Evolutionary conservation across 2,329 filamentous ascomycete genomes (phyloP), one percentile per base, ranked within the genome.

Genomic region (Penicillium sp.): DNA sequence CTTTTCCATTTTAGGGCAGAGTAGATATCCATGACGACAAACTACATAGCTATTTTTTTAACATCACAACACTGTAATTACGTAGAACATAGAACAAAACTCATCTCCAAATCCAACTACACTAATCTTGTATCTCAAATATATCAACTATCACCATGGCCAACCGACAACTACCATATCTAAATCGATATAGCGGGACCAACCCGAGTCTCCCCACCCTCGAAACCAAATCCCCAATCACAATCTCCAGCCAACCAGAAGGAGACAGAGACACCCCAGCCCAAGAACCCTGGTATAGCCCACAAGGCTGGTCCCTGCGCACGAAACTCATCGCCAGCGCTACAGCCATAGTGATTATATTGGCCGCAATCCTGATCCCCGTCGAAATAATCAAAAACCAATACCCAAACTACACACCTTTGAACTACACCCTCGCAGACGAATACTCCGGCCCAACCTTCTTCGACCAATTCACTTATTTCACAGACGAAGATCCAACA

Each of bases 301-400:
- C 81, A 0, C 75, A 76, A 50, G 76, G 76, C 47, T 88, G 85
- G 85, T 73, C 79, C 41, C 80, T 81, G 67, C 80, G 78, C 57
- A 77, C 74, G 12, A 86, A 81, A 80, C 68, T 78, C 23, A 72
- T 82, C 6, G 77, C 62, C 4, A 67, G 74, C 1, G 66, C 80
- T 12, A 76, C 65, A 8, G 62, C 74, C 2, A 62, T 76, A 1
- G 55, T 79, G 2, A 62, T 81, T 9, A 68, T 87, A 15, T 65
- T 84, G 41, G 73, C 84, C 9, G 72, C 79, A 37, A 73, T 85
- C 45, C 76, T 82, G 8, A 77, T 82, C 15, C 69, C 71, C 1
- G 72, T 76, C 15, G 70, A 75, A 47, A 75, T 71, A 2, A 68
- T 66, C 29, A 72, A 73, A 56, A 76, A 74, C 47, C 67, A 69